Conservation (phyloP, 106 monocot species). For the Chionographis japonica region DNA sequence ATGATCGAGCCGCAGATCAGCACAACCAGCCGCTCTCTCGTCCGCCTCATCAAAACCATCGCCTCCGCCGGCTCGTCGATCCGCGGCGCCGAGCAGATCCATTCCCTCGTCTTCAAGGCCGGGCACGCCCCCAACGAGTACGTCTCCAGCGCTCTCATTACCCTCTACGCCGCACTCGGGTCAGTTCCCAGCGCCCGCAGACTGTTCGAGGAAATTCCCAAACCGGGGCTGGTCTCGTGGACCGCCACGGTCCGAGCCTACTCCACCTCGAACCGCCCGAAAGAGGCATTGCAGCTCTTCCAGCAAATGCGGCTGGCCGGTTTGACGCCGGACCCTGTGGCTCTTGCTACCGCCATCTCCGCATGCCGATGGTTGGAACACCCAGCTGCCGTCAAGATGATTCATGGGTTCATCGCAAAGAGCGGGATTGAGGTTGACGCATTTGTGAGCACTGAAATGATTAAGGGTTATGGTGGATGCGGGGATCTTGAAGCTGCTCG, state of each 20-base stretch:
- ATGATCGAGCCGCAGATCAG: not conserved
- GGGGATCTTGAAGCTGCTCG: not conserved
- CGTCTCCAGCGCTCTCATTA: constrained; percentile 18
- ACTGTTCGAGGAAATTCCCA: constrained; percentile 35
- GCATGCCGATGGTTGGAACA: constrained; percentile 7
- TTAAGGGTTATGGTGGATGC: constrained; percentile 11
- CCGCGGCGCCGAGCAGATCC: constrained; percentile 12
- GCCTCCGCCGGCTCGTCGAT: not conserved
- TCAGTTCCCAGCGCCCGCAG: not conserved
- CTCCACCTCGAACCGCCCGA: not conserved
- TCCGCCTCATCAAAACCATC: constrained; percentile 25
- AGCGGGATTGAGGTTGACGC: constrained; percentile 15
- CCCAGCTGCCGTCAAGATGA: not conserved
- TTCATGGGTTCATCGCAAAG: constrained; percentile 17
- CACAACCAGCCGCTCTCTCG: constrained; percentile 6
- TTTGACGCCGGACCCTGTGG: constrained; percentile 21
- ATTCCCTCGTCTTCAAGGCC: constrained; percentile 15
- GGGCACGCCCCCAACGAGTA: constrained; percentile 18
- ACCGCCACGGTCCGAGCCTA: constrained; percentile 34
- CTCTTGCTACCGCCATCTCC: constrained; percentile 17
- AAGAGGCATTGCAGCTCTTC: constrained; percentile 13
- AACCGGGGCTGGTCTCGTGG: constrained; percentile 18
- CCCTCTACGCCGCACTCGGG: not conserved
- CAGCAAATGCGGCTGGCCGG: not conserved
- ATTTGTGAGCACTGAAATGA: constrained; percentile 22